Base-by-base conservation (phyloP, 306 rosid species). In the Cyamopsis tetragonoloba region DNA sequence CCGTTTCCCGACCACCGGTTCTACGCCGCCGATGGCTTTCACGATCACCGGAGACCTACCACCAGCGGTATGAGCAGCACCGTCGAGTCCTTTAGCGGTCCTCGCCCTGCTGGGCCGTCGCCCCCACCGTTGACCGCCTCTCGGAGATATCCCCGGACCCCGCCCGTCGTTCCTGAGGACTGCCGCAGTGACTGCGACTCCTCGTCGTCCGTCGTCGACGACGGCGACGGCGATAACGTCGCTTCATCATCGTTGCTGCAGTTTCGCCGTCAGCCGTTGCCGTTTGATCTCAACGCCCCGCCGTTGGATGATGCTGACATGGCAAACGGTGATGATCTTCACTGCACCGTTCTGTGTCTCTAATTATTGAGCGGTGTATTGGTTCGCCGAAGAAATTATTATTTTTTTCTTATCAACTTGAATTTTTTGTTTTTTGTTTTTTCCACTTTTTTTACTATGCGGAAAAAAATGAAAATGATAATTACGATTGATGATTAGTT, bases 181-280 rank as follows among this genome's bases (percentile, higher is more conserved):
- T 88, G 96, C 76, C 96, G 81, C 34, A 91, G 98, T 60, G 96
- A 89, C 77, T 91, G 98, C 63, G 98, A 87, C 27, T 91, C 98
- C 0, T 91, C 97, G 14, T 86, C 95, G 0, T 89, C 95, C 5
- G 96, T 88, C 3, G 77, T 89, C 0, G 92, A 82, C 32, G 89
- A 85, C 35, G 85, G 62, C 10, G 88, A 77, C 7, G 41, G 61
- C 1, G 88, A 77, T n/a, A 66, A 78, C 26, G 80, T 22, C 0
- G 81, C 81, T 6, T 81, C 96, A 0, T 77, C 85, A 2, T 34
- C 73, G 46, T 48, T 75, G 57, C 19, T 56, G 23, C 11, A 86
- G 77, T 24, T 81, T 70, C 31, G 49, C 37, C 68, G 63, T 0
- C 32, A 49, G 35, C 77, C 84, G 6, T 44, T 84, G 75, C 84